Evolutionary conservation across 1,284 basidiomycete genomes (phyloP), one percentile per base, ranked within the genome.

Genomic region (Cerrena zonata): DNA sequence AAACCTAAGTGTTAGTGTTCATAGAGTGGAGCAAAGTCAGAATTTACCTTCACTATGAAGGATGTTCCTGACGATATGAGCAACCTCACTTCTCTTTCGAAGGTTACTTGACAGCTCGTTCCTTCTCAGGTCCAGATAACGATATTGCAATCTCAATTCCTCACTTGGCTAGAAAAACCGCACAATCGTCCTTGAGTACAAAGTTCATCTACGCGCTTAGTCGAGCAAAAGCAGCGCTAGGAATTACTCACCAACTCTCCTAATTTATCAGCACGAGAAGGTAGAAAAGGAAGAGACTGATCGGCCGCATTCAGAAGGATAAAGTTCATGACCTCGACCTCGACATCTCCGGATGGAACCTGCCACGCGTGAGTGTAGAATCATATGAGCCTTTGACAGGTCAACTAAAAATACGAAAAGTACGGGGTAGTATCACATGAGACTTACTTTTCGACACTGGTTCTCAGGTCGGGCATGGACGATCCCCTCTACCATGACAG

Each of bases 71-170:
- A 90, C 77, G 45, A 88, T 73, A 56, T 88, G 89, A 19, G 91
- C 83, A 22, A 95, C 88, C 51, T 78, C 72, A 64, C 88, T 89
- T 55, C 94, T 79, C 58, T 82, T 84, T 58, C 80, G 82, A 57
- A 97, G 73, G 68, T 95, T 96, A 45, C 79, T 65, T 3, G 90
- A 79, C 30, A 97, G 70, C 13, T 74, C 75, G 5, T 78, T 70
- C 38, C 94, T 78, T 24, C 94, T 83, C 45, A 97, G 79, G 71
- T 97, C 94, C 37, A 97, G 80, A 72, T 91, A 88, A 50, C 94
- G 84, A 68, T 91, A 87, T 58, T 84, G 83, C 47, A 89, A 80
- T 54, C 94, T 81, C 19, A 94, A 69, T 54, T 93, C 87, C 60
- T 95, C 91, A 61, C 89, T 91, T 36, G 89, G 80, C 87, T 93